Evolutionary conservation across 176 grass and related monocot species (phyloP).

Genomic region (Aegilops sharonensis): DNA sequence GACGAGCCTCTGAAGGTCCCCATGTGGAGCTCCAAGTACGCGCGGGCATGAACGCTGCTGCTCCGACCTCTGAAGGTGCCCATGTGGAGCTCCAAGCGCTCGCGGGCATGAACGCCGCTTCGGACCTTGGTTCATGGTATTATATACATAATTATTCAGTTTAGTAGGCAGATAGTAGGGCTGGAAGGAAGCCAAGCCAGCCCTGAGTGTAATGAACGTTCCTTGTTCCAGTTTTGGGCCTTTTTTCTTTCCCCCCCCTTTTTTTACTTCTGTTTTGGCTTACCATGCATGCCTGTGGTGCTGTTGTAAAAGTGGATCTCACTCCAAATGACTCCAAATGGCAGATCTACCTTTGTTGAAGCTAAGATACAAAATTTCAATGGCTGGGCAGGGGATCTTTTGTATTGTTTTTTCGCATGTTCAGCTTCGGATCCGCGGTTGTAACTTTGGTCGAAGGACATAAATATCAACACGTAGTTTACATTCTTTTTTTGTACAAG

Average conservation of each 20-base stretch:
- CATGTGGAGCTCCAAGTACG: constrained; percentile 75
- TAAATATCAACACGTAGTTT: constrained; percentile 31
- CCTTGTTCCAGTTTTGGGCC: constrained; percentile 45
- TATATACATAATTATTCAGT: constrained; percentile 50
- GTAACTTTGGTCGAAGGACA: constrained; percentile 32
- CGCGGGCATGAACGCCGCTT: constrained; percentile 41
- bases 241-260: not conserved
- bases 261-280: not conserved
- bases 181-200: constrained; percentile 57
- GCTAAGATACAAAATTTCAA: constrained; percentile 31
- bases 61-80: constrained; percentile 52
- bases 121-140: not conserved
- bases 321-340: constrained; percentile 38
- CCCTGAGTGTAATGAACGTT: constrained; percentile 45
- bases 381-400: constrained; percentile 15
- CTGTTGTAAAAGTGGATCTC: constrained; percentile 56
- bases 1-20: constrained; percentile 71
- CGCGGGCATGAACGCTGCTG: constrained; percentile 44
- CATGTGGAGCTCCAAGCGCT: constrained; percentile 73
- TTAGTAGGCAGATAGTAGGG: constrained; percentile 47
- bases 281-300: constrained; percentile 30
- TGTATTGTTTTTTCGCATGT: constrained; percentile 27
- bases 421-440: not conserved
- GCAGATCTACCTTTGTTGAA: constrained; percentile 37
- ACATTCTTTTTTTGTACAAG: constrained; percentile 20